Percentiles rank a stretch among this genome's conserved stretches.
Conservation (phyloP, 805 yeast genomes). For the Yamadazyma sp. region DNA sequence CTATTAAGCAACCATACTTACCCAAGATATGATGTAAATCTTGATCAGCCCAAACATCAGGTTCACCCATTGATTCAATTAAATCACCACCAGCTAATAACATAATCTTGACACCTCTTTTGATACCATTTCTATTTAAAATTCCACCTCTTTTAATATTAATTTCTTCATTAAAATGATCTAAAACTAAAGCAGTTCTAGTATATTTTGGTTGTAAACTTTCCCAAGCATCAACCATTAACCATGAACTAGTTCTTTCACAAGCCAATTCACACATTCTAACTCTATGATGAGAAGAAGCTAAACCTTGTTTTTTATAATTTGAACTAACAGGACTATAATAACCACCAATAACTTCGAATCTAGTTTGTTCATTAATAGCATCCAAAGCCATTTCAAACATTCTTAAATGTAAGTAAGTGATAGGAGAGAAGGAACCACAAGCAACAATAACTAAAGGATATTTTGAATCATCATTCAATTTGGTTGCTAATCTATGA, state of each 20-base stretch:
- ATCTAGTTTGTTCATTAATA: slow-evolving; percentile 84
- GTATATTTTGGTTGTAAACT: slow-evolving; percentile 87
- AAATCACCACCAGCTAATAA: slow-evolving; percentile 96
- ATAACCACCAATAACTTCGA: slow-evolving; percentile 95
- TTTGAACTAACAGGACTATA: slow-evolving; percentile 93
- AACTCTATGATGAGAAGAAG: slow-evolving; percentile 84
- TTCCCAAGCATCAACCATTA: slow-evolving; percentile 99
- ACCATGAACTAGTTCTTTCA: slow-evolving; percentile 94
- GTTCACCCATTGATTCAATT: slow-evolving; percentile 99
- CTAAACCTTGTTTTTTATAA: slow-evolving; percentile 90
- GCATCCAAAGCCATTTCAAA: slow-evolving; percentile 98
- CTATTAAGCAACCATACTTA: slow-evolving; percentile 92
- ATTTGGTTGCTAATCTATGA: slow-evolving; percentile 71
- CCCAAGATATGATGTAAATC: slow-evolving; percentile 95
- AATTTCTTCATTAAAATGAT: slow-evolving; percentile 94
- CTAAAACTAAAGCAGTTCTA: slow-evolving; percentile 91
- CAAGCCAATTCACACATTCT: slow-evolving; percentile 98
- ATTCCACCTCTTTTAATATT: slow-evolving; percentile 90
- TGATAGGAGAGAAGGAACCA: slow-evolving; percentile 94
- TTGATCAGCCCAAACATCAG: slow-evolving; percentile 97
- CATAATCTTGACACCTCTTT: slow-evolving; percentile 90
- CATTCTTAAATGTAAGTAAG: slow-evolving; percentile 93
- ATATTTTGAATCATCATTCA: slow-evolving; percentile 71
- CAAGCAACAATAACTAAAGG: slow-evolving; percentile 96
- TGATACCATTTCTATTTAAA: slow-evolving; percentile 48